Base-by-base conservation (phyloP, 2,329 filamentous ascomycete species). In the Alternaria conjuncta region DNA sequence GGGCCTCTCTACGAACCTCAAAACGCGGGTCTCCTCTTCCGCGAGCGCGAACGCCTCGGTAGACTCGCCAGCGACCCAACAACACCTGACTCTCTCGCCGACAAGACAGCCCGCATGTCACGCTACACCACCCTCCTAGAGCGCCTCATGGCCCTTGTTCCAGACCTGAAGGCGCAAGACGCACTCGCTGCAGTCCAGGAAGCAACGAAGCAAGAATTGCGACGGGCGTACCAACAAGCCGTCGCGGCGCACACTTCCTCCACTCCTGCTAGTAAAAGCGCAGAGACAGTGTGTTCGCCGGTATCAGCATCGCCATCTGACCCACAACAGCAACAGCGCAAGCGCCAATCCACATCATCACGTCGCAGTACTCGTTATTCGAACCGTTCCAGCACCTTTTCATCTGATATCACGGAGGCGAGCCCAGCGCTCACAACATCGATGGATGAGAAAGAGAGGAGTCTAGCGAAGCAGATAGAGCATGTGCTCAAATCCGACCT, bases 51-150 rank as follows among this genome's bases (percentile, higher is more conserved):
- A 30, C 66, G 74, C 0, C 65, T 79, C 0, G 71, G 72, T 6
- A 73, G 66, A 44, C 50, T 78, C 2, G 70, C 68, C 6, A 69
- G 54, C 7, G 71, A 68, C 5, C 51, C 60, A 8, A 23, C 54
- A 8, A 67, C 55, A 1, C 50, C 63, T 2, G 75, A 78, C 26
- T 25, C 61, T 1, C 55, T 75, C 1, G 71, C 66, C 2, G 71
- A 76, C 25, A 78, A 75, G 30, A 67, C 67, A 1, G 70, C 75
- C 6, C 61, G 77, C 5, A 70, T 78, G 69, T 67, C 68, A 11
- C 66, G 77, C 12, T 78, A 78, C 56, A 63, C 66, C 1, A 75
- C 73, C 0, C 60, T 78, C 1, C 56, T 79, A 1, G 73, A 77
- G 55, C 71, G 75, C 0, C 57, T 79, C 3, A 79, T 78, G 70